Percentiles rank a stretch among this genome's conserved stretches.
Evolutionary conservation across 129 eudicot species (phyloP).

Genomic region (Rutidosis leptorrhynchoides): DNA sequence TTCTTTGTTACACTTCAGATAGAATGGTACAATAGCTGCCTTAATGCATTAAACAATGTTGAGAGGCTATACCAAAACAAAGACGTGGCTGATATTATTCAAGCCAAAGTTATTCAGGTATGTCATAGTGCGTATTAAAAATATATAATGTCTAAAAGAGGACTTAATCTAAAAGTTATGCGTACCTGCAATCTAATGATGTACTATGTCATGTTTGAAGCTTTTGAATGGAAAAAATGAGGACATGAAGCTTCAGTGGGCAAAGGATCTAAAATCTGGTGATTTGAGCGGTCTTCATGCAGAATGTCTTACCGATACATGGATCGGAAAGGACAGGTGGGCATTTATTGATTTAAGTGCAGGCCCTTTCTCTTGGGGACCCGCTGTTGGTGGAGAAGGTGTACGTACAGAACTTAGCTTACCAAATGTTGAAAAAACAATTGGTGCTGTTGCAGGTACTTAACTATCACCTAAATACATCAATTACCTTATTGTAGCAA

Average conservation of each 20-base stretch:
- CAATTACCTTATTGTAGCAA: constrained; percentile 4
- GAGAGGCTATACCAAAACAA: constrained; percentile 72
- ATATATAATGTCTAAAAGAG: constrained; percentile 12
- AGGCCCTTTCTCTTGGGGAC: constrained; percentile 98
- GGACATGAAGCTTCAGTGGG: constrained; percentile 59
- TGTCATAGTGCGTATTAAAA: constrained; percentile 7
- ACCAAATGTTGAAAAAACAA: constrained; percentile 83
- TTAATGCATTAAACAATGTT: constrained; percentile 61
- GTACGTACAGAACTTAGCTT: constrained; percentile 90
- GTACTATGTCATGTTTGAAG: constrained; percentile 36
- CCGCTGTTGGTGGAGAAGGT: constrained; percentile 99
- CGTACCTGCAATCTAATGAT: constrained; percentile 13
- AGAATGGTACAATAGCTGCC: constrained; percentile 79
- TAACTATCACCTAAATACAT: not conserved
- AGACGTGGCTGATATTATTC: constrained; percentile 63
- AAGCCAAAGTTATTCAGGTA: constrained; percentile 84
- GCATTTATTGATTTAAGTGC: constrained; percentile 93
- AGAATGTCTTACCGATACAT: constrained; percentile 95
- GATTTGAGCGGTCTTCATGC: constrained; percentile 73
- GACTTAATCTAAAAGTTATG: not conserved
- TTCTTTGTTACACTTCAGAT: constrained; percentile 45
- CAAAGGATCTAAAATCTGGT: constrained; percentile 76
- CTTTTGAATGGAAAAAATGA: constrained; percentile 65
- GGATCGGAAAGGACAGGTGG: constrained; percentile 97
- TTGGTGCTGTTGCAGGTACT: constrained; percentile 92